phyloP scores from a whole-genome alignment of 2,329 filamentous ascomycete species.

The Xylaria sp. region DNA sequence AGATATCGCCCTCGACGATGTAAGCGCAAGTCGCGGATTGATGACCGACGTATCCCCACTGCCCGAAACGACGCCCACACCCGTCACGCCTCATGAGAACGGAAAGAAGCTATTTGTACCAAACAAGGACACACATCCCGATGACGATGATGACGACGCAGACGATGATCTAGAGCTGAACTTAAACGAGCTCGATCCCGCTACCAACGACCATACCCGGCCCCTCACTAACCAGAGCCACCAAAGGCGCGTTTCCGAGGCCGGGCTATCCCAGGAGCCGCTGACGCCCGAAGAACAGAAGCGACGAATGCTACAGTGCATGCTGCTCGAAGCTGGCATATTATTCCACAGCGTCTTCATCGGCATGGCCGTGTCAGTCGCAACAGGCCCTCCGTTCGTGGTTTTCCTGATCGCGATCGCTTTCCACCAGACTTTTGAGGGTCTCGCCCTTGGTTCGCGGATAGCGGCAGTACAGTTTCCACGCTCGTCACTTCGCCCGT shows the following conservation, averaged over 20 bases:
- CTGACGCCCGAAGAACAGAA: slow-evolving; percentile 68
- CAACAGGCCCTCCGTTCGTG: slow-evolving; percentile 81
- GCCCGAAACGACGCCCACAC: slow-evolving; percentile 63
- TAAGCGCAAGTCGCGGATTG: slow-evolving; percentile 65
- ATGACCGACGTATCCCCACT: slow-evolving; percentile 69
- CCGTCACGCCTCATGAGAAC: slow-evolving; percentile 37
- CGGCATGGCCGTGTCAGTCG: slow-evolving; percentile 85
- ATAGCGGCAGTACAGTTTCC: slow-evolving; percentile 87
- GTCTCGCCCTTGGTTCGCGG: slow-evolving; percentile 83
- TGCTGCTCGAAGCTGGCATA: slow-evolving; percentile 84
- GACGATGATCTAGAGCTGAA: slow-evolving; percentile 70
- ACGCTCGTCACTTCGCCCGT: slow-evolving; percentile 77
- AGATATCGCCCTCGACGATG: slow-evolving; percentile 63
- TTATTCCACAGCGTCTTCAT: slow-evolving; percentile 89
- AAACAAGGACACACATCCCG: slow-evolving; percentile 41
- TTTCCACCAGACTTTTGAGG: slow-evolving; percentile 91
- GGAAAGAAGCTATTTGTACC: slow-evolving; percentile 33
- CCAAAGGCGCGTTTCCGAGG: slow-evolving; percentile 42
- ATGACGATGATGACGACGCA: slow-evolving; percentile 51
- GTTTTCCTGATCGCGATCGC: slow-evolving; percentile 83
- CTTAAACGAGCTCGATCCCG: slow-evolving; percentile 69
- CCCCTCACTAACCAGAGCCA: slow-evolving; percentile 44
- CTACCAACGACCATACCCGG: slow-evolving; percentile 48
- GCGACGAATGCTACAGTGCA: slow-evolving; percentile 78
- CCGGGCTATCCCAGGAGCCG: slow-evolving; percentile 46